Conservation (phyloP, 2,329 filamentous ascomycete species). For the Talaromyces sp. region DNA sequence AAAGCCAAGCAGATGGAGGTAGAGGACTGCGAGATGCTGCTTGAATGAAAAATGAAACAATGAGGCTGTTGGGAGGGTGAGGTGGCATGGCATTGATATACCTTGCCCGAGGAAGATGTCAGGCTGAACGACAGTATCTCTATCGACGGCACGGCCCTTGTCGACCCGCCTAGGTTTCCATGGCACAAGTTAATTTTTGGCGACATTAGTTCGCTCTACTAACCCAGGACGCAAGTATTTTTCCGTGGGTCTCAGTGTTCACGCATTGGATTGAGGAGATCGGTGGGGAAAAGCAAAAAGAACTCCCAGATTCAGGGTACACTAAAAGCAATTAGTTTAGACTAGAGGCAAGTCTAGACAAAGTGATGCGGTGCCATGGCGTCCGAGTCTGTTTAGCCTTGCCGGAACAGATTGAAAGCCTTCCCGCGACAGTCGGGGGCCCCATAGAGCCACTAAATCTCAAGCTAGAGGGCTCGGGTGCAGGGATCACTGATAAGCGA, state of each 20-base stretch:
- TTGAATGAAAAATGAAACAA: background rate
- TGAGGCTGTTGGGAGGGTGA: background rate
- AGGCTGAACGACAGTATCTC: background rate
- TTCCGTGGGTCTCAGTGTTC: background rate
- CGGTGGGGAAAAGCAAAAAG: background rate
- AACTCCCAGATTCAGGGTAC: slow-evolving; percentile 12
- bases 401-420: slow-evolving; percentile 2
- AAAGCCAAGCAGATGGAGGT: background rate
- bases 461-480: slow-evolving; percentile 4
- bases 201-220: background rate
- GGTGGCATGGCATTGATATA: slow-evolving; percentile 15
- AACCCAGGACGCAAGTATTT: background rate
- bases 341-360: slow-evolving; percentile 7
- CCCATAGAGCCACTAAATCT: slow-evolving; percentile 2
- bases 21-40: background rate
- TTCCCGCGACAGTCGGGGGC: background rate
- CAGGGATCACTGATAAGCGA: background rate
- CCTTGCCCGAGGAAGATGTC: slow-evolving; percentile 4
- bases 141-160: slow-evolving; percentile 4
- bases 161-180: slow-evolving; percentile 4
- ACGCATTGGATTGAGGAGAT: background rate
- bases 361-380: slow-evolving; percentile 7
- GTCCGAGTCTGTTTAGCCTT: slow-evolving; percentile 5
- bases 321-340: slow-evolving; percentile 4
- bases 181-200: background rate